Base-by-base conservation (phyloP, 176 grass and related monocot genomes). In the Rhynchospora tenuis region DNA sequence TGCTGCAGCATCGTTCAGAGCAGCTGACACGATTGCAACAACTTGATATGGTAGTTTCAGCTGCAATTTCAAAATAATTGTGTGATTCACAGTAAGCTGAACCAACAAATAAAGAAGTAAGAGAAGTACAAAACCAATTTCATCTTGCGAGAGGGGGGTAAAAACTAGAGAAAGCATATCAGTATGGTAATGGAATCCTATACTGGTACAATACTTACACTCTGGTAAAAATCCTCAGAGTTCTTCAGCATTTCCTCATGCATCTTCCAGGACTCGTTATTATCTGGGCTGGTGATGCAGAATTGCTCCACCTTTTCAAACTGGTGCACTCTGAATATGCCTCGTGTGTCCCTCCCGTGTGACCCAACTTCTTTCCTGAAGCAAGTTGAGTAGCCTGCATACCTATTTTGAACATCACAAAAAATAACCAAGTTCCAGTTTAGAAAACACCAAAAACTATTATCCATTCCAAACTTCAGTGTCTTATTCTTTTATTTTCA, bases 301-400 rank as follows among this genome's bases (percentile, higher is more conserved):
- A 98, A 98, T 27, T 98, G 95, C 31, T 98, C 95, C 45, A 98
- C 84, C 61, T 98, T 98, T 87, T 98, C 95, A 83, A 98, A 98
- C 46, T 98, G 92, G 22, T 98, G 95, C 13, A 95, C 95, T 81
- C 95, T 91, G 84, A 98, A 98, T 52, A 98, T 98, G 24, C 95
- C 95, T 50, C 92, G 59, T 0, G 92, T 98, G 75, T 98, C 95
- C 73, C 91, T 85, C 24, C 92, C 95, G 76, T 98, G 95, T 68
- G 95, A 95, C 81, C 95, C 95, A 73, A 81, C 95, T 69, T 98
- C 95, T 86, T 95, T 98, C 45, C 95, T 88, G 84, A 98, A 98
- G 83, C 95, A 98, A 17, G 95, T 98, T 33, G 95, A 98, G 80
- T 93, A 98, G 9, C 95, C 95, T 81, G 95, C 89, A 78, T 95